phyloP scores from a whole-genome alignment of 176 grass and related monocot genomes.

The Miscanthus lutarioriparius region DNA sequence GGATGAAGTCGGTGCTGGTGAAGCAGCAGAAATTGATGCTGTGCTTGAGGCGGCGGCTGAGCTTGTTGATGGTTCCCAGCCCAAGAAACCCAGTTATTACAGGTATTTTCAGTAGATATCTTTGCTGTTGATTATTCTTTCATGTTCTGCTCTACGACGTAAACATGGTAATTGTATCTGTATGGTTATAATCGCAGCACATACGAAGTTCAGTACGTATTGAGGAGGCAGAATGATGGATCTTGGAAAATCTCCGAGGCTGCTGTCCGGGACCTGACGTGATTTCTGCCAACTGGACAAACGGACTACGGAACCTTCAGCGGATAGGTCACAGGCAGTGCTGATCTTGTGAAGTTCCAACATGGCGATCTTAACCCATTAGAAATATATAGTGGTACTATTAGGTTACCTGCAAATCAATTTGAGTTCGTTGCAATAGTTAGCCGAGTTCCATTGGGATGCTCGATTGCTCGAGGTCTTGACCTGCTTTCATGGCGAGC shows the following conservation, averaged over 20 bases:
- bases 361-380: background rate
- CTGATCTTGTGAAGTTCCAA: background rate
- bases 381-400: background rate
- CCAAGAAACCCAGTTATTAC: constrained; percentile 85
- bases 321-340: background rate
- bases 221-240: constrained; percentile 74
- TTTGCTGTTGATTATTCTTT: constrained; percentile 4
- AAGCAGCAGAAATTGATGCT: constrained; percentile 78
- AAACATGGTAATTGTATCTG: constrained; percentile 3
- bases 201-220: constrained; percentile 69
- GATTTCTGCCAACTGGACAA: constrained; percentile 32
- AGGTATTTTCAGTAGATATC: constrained; percentile 52
- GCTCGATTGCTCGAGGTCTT: background rate
- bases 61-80: constrained; percentile 73
- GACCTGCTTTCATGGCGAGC: constrained; percentile 13
- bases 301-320: background rate
- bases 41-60: constrained; percentile 94
- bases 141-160: background rate
- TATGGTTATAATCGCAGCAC: constrained; percentile 53
- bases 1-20: constrained; percentile 47
- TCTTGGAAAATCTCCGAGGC: constrained; percentile 84
- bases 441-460: background rate
- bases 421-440: background rate
- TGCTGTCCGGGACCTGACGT: constrained; percentile 50
- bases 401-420: constrained; percentile 4